Percentiles rank a stretch among this genome's conserved stretches.
These are phyloP conservation scores for Westerdykella ornata DNA, from an alignment of 2,329 filamentous ascomycete genomes.

Conservation along the genomic window DNA sequence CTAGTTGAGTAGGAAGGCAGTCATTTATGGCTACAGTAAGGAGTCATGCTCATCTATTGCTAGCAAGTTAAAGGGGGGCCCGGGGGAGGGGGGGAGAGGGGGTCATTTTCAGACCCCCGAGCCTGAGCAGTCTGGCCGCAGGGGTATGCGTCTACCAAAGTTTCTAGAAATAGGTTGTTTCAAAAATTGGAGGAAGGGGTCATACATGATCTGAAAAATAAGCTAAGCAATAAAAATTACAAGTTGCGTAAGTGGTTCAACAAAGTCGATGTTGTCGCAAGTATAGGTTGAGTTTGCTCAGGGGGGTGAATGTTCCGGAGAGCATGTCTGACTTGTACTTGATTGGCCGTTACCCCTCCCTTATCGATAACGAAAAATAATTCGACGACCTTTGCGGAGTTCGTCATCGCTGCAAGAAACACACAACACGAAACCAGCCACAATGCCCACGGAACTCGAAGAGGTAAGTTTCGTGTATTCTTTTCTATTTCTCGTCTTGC, in stretches of 20 bases:
- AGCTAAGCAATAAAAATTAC: conserved; percentile 3
- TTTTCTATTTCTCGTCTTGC: not conserved
- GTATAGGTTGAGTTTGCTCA: conserved; percentile 1
- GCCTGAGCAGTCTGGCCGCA: too few relatives aligned
- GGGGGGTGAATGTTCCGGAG: too few relatives aligned
- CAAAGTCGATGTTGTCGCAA: conserved; percentile 3
- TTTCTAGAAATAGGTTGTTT: too few relatives aligned
- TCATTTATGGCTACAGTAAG: not conserved
- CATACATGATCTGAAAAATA: too few relatives aligned
- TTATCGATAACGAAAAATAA: conserved; percentile 32
- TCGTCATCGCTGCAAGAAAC: conserved; percentile 18
- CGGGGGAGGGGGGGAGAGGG: too few relatives aligned
- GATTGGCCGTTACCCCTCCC: not conserved
- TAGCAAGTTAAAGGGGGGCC: too few relatives aligned
- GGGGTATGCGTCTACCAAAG: too few relatives aligned
- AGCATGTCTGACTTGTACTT: too few relatives aligned
- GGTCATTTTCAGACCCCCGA: too few relatives aligned
- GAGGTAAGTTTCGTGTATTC: conserved; percentile 31
- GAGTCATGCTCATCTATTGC: too few relatives aligned
- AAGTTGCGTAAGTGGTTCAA: conserved; percentile 1
- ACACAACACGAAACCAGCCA: conserved; percentile 15
- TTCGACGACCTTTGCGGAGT: conserved; percentile 12
- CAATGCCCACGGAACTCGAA: conserved; percentile 47
- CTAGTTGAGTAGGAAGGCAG: conserved; percentile 1
- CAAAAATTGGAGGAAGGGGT: too few relatives aligned